phyloP scores from a whole-genome alignment of 1,284 basidiomycete species.

The Anthracocystis setariae region DNA sequence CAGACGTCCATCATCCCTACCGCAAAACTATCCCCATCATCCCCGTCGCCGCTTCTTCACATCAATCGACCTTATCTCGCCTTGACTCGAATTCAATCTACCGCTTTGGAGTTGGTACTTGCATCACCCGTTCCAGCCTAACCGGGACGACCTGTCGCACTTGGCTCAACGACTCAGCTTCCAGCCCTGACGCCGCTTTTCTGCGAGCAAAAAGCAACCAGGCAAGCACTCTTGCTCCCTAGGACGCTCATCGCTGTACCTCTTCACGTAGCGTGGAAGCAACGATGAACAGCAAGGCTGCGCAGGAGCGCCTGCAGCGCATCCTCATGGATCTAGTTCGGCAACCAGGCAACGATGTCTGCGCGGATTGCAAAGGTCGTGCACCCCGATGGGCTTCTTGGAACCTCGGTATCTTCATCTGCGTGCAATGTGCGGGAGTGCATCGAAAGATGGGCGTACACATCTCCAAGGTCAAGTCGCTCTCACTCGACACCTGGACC shows the following conservation, averaged over 20 bases:
- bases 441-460: constrained; percentile 85
- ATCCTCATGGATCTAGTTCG: constrained; percentile 75
- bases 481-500: constrained; percentile 83
- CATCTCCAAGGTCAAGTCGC: constrained; percentile 75
- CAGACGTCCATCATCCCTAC: no score
- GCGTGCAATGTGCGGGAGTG: constrained; percentile 82
- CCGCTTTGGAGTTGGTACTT: background rate
- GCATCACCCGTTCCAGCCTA: background rate
- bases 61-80: background rate
- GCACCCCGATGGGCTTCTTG: constrained; percentile 83
- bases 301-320: constrained; percentile 76
- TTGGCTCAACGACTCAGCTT: no score
- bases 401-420: constrained; percentile 72
- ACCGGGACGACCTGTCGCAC: background rate
- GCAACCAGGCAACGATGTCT: constrained; percentile 82
- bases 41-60: no score
- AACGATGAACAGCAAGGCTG: constrained; percentile 56
- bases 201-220: no score
- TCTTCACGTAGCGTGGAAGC: background rate
- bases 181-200: no score
- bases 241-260: background rate
- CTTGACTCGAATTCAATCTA: background rate
- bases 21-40: no score
- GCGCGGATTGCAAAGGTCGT: constrained; percentile 83
- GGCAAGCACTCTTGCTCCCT: background rate